These are phyloP conservation scores for Pichia phayaonensis DNA, from an alignment of 805 yeast genomes.

Conservation along the genomic window DNA sequence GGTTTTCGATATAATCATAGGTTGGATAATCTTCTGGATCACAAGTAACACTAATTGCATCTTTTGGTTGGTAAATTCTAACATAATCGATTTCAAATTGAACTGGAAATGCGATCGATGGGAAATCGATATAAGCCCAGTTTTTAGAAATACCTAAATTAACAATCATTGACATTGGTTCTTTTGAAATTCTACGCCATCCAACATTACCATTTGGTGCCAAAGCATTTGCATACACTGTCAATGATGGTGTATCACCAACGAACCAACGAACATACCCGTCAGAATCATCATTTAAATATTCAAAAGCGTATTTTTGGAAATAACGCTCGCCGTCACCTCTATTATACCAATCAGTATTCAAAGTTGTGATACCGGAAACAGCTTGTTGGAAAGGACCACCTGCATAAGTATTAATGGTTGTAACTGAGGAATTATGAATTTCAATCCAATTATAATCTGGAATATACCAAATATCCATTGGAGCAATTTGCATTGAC, in stretches of 20 bases:
- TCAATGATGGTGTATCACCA: slow-evolving; percentile 71
- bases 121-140: slow-evolving; percentile 96
- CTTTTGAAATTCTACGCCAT: slow-evolving; percentile 74
- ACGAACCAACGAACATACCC: slow-evolving; percentile 87
- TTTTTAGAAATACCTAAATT: slow-evolving; percentile 86
- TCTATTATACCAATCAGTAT: slow-evolving; percentile 72
- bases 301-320: slow-evolving; percentile 77
- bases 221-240: slow-evolving; percentile 64
- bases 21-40: slow-evolving; percentile 88
- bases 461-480: slow-evolving; percentile 90
- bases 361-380: slow-evolving; percentile 73
- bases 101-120: slow-evolving; percentile 67
- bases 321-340: slow-evolving; percentile 44
- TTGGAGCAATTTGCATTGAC: slow-evolving; percentile 87
- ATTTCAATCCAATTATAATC: slow-evolving; percentile 76
- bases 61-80: slow-evolving; percentile 82
- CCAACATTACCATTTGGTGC: slow-evolving; percentile 89
- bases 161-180: slow-evolving; percentile 86
- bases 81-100: slow-evolving; percentile 76
- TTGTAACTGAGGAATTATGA: slow-evolving; percentile 57
- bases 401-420: slow-evolving; percentile 84
- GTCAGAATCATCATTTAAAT: slow-evolving; percentile 53
- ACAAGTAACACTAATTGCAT: slow-evolving; percentile 57
- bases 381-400: slow-evolving; percentile 94
- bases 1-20: slow-evolving; percentile 66